These are phyloP conservation scores for Yamadazyma laniorum DNA, from an alignment of 805 yeast species.

Conservation along the genomic window DNA sequence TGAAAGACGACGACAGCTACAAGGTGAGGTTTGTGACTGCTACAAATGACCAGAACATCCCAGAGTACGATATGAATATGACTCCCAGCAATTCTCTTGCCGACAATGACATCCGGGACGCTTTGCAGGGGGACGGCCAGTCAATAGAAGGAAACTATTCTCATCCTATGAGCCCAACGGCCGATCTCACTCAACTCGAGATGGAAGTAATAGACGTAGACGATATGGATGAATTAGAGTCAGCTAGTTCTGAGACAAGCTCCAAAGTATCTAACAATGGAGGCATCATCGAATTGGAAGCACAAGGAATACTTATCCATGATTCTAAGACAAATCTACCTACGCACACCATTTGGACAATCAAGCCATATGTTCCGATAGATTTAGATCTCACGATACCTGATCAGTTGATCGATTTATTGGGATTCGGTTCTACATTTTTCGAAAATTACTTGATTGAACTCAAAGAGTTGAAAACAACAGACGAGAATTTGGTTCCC, in stretches of 20 bases:
- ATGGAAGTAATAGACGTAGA: neutral
- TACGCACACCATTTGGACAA: conserved; percentile 88
- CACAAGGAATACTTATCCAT: conserved; percentile 86
- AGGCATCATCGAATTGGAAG: conserved; percentile 73
- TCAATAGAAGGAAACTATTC: neutral
- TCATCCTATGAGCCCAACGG: neutral
- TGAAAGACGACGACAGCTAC: conserved; percentile 70
- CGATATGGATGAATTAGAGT: neutral
- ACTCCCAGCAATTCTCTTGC: conserved; percentile 27
- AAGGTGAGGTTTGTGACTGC: conserved; percentile 68
- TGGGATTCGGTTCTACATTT: conserved; percentile 88
- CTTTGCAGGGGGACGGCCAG: neutral
- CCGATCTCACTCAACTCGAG: neutral
- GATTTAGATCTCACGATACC: conserved; percentile 71
- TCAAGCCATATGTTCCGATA: conserved; percentile 70
- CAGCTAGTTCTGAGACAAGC: neutral
- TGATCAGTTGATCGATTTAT: conserved; percentile 58
- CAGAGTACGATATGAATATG: conserved; percentile 16
- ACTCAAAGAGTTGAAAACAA: conserved; percentile 61
- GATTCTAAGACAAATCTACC: conserved; percentile 57
- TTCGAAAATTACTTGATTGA: conserved; percentile 70
- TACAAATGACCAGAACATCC: conserved; percentile 26
- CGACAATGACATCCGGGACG: conserved; percentile 12
- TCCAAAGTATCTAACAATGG: conserved; percentile 53
- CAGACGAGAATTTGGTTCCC: conserved; percentile 65